Conservation (phyloP, 345 rosid species). For the Heritiera littoralis region DNA sequence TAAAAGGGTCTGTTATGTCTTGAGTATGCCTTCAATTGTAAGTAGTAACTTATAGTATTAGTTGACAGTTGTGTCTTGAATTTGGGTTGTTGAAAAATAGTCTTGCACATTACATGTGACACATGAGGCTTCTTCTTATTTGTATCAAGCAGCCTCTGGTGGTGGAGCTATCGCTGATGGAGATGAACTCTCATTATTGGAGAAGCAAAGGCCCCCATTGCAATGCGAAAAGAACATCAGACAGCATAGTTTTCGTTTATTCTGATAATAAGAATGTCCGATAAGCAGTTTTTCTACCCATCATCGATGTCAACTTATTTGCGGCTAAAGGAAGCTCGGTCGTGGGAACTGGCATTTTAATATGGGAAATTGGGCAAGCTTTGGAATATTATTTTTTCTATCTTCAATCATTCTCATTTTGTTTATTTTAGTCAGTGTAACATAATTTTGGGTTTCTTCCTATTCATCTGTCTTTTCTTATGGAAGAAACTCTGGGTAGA, state of each 20-base stretch:
- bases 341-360: constrained; percentile 68
- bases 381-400: constrained; percentile 78
- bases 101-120: not conserved
- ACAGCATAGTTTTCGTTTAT: constrained; percentile 68
- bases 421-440: not conserved
- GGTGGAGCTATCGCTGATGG: constrained; percentile 72
- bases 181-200: constrained; percentile 68
- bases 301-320: constrained; percentile 61
- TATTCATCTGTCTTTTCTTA: not conserved
- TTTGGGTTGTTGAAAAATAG: not conserved
- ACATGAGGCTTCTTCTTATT: constrained; percentile 9
- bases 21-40: too few species aligned
- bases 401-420: constrained; percentile 33
- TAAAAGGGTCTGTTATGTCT: too few species aligned
- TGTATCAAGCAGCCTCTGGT: constrained; percentile 43
- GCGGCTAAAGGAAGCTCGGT: constrained; percentile 78
- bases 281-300: constrained; percentile 89
- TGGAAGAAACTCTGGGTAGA: not conserved
- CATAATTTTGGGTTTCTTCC: not conserved
- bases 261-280: constrained; percentile 45
- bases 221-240: constrained; percentile 81
- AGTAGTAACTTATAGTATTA: too few species aligned
- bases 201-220: constrained; percentile 64
- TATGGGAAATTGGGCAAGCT: constrained; percentile 97
- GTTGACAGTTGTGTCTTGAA: too few species aligned